Conservation (phyloP, 2,329 filamentous ascomycete genomes). For the Calonectria henricotiae region DNA sequence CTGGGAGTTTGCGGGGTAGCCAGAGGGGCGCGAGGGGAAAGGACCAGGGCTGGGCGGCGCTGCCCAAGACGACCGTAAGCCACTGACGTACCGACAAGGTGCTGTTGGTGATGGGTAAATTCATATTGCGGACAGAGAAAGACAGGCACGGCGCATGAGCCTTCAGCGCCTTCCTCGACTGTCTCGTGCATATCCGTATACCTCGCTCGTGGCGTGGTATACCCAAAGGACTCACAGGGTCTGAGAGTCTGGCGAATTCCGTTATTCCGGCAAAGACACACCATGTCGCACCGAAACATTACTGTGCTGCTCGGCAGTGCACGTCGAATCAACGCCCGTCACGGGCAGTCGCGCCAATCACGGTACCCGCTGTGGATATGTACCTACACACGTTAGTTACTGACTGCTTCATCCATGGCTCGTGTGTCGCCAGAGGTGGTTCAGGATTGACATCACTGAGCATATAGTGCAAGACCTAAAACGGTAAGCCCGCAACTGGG, state of each 20-base stretch:
- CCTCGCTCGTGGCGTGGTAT: neutral
- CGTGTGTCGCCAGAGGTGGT: constrained; percentile 27
- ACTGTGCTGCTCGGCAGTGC: constrained; percentile 3
- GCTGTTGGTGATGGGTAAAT: neutral
- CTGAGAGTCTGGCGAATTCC: constrained; percentile 4
- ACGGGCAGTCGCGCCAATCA: constrained; percentile 38
- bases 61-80: constrained; percentile 29
- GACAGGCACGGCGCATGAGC: neutral
- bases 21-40: constrained; percentile 21
- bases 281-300: constrained; percentile 19
- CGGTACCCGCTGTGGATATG: neutral
- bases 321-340: neutral
- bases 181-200: neutral
- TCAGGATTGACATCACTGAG: constrained; percentile 35
- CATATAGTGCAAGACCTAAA: constrained; percentile 30
- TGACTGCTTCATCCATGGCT: constrained; percentile 29
- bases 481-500: constrained; percentile 29
- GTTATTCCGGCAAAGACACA: constrained; percentile 3
- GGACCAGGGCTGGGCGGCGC: constrained; percentile 8
- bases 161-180: neutral
- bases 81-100: constrained; percentile 34
- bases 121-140: too few species aligned
- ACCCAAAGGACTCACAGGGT: neutral
- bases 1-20: constrained; percentile 37
- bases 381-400: neutral